Base-by-base conservation (phyloP, 2,329 filamentous ascomycete genomes). In the Aspergillus sp. region DNA sequence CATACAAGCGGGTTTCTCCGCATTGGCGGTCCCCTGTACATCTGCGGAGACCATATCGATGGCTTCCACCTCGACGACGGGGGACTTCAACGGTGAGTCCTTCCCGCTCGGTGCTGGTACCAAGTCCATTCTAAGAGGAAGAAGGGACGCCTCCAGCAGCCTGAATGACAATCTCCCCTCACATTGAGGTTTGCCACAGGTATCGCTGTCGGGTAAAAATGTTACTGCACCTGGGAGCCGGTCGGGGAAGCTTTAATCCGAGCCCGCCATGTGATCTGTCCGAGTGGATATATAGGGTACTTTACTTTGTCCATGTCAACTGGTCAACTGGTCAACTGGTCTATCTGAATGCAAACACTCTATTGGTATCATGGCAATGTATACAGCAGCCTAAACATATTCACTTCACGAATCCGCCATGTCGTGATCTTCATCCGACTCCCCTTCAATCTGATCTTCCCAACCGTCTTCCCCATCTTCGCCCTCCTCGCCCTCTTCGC, bases 371-470 rank as follows among this genome's bases (percentile, higher is more conserved):
- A 49, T 47, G 19, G 48, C 42, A 51, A 47, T 42, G 24, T 26
- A 30, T 16, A 10, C 8, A 4, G 13, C 15, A 28, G 31, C 15
- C 30, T 27, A 30, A 30, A 10, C 26, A 26, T 8, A 30, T 20
- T 32, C 20, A 34, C 38, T 50, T 60, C 54, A 67, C 41, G 59
- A 63, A 47, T 63, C 64, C 29, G 52, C 64, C 78, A 77, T 82
- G 57, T 68, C 65, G 38, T 68, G 60, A 40, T 68, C 65, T 34
- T 65, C 61, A 29, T 60, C 57, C 8, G 63, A 65, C 53, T 64
- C 71, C 40, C 71, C 74, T 37, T 74, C 75, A 22, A 74, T 71
- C 36, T 71, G 61, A 26, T 64, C 67, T 14, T 72, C 72, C 28
- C 67, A 67, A n/a, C n/a, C n/a, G n/a, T n/a, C n/a, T 8, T 66